A percentile compares a stretch with the other conserved stretches of the same genome.
phyloP scores from a whole-genome alignment of 805 yeast species.

The Wickerhamiella allomyrinae region DNA sequence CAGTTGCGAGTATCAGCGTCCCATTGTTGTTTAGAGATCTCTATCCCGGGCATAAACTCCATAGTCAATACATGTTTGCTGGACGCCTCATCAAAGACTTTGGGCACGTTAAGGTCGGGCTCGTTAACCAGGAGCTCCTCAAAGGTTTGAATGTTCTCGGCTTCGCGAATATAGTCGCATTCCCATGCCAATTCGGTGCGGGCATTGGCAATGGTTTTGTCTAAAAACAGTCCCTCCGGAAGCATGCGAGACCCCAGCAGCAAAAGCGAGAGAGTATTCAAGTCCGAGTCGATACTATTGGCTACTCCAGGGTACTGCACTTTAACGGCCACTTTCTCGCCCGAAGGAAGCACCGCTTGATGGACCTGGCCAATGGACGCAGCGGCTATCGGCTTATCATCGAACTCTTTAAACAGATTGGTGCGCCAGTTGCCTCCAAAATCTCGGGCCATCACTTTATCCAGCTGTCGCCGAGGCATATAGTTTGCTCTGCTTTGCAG shows the following conservation, averaged over 20 bases:
- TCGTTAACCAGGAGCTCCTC: constrained; percentile 44
- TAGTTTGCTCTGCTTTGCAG: constrained; percentile 93
- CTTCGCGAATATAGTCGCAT: constrained; percentile 88
- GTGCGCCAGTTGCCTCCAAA: constrained; percentile 70
- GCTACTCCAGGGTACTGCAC: constrained; percentile 97
- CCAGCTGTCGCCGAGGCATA: constrained; percentile 88
- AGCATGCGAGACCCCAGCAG: constrained; percentile 74
- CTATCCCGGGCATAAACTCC: constrained; percentile 75
- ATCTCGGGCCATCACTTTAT: constrained; percentile 54
- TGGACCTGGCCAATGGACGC: constrained; percentile 98
- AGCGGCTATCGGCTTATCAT: constrained; percentile 87
- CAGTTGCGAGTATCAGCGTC: constrained; percentile 60
- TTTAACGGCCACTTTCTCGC: constrained; percentile 70
- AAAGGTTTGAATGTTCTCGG: constrained; percentile 58
- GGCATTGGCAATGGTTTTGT: constrained; percentile 85
- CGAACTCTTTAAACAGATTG: constrained; percentile 52
- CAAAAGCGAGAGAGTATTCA: constrained; percentile 68
- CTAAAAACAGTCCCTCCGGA: constrained; percentile 85
- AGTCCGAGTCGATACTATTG: constrained; percentile 82
- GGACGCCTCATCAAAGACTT: constrained; percentile 59
- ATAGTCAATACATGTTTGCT: constrained; percentile 78
- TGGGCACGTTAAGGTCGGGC: constrained; percentile 63
- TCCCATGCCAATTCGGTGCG: constrained; percentile 92
- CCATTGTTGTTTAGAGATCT: constrained; percentile 61
- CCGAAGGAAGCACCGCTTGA: constrained; percentile 48